These are phyloP conservation scores for Gamarada debralockiae DNA, from an alignment of 495 filamentous ascomycete genomes.

Conservation along the genomic window DNA sequence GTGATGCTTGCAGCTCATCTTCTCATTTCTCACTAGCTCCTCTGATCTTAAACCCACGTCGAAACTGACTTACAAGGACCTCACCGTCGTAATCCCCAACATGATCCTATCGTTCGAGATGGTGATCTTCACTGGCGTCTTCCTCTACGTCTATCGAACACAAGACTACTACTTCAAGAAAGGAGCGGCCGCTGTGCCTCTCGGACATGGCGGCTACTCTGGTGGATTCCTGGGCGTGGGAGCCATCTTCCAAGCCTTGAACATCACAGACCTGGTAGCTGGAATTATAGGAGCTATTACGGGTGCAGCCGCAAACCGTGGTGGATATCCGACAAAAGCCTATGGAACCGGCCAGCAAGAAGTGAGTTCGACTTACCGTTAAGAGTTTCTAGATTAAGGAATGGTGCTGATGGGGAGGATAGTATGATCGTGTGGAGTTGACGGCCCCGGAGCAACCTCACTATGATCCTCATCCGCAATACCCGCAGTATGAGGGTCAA, in stretches of 20 bases:
- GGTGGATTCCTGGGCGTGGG: background rate
- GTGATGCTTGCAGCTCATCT: slow-evolving; percentile 16
- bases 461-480: too few species aligned
- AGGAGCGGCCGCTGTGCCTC: background rate
- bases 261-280: background rate
- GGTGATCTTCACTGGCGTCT: slow-evolving; percentile 71
- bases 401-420: too few species aligned
- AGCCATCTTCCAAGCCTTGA: background rate
- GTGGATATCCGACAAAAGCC: too few species aligned
- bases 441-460: too few species aligned
- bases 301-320: too few species aligned
- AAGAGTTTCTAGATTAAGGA: too few species aligned
- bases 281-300: too few species aligned
- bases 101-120: slow-evolving; percentile 80
- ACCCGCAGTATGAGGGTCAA: too few species aligned
- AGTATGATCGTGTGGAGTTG: too few species aligned
- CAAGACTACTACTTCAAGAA: slow-evolving; percentile 53
- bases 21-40: slow-evolving; percentile 14
- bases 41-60: slow-evolving; percentile 52
- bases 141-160: slow-evolving; percentile 78
- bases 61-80: slow-evolving; percentile 73
- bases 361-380: too few species aligned
- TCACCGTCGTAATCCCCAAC: slow-evolving; percentile 65
- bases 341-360: too few species aligned
- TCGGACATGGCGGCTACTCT: background rate